Percentiles rank a stretch among this genome's conserved stretches.
Conservation (phyloP, 495 filamentous ascomycete genomes). For the Hypoxylon cercidicola region DNA sequence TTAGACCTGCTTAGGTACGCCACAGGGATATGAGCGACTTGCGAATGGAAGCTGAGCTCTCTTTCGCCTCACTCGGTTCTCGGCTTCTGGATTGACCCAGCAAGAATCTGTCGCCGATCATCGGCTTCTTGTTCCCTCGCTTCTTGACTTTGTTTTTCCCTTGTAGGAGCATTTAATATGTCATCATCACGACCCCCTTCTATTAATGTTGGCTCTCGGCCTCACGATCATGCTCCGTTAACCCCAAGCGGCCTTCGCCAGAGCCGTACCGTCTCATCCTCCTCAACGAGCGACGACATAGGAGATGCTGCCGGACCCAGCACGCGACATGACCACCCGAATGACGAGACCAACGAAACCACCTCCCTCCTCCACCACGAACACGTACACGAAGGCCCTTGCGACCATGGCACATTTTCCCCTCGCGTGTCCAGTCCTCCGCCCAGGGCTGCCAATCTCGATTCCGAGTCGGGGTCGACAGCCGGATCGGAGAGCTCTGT, state of each 20-base stretch:
- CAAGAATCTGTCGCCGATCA: constrained; percentile 1
- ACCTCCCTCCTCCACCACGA: constrained; percentile 56
- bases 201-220: constrained; percentile 22
- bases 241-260: constrained; percentile 58
- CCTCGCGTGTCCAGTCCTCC: constrained; percentile 66
- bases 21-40: constrained; percentile 5
- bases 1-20: not conserved
- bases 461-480: constrained; percentile 40
- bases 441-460: constrained; percentile 53
- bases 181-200: constrained; percentile 27
- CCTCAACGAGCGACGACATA: constrained; percentile 38
- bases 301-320: constrained; percentile 36
- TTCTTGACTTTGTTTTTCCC: not conserved
- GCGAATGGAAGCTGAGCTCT: constrained; percentile 19
- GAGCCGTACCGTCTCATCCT: constrained; percentile 54
- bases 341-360: constrained; percentile 52
- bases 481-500: constrained; percentile 36
- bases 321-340: constrained; percentile 18
- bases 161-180: constrained; percentile 17
- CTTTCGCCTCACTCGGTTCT: not conserved
- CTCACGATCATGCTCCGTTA: constrained; percentile 49
- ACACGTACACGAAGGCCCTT: constrained; percentile 60
- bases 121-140: not conserved
- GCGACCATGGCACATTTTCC: constrained; percentile 84
- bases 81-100: not conserved